Conservation (phyloP, 306 rosid species). For the Lathyrus oleraceus region DNA sequence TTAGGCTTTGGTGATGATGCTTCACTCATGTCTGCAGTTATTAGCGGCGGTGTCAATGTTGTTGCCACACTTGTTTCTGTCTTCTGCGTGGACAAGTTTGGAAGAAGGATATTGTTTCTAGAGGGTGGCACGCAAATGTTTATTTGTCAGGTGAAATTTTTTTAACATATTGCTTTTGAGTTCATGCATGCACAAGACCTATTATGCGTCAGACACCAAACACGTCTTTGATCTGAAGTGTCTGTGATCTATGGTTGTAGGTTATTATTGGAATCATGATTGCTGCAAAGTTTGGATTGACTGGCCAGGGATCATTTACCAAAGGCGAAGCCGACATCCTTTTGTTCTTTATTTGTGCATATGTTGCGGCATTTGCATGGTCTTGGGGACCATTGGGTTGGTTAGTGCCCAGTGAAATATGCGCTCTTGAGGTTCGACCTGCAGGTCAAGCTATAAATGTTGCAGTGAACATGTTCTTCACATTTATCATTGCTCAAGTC, state of each 20-base stretch:
- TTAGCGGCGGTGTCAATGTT: conserved; percentile 33
- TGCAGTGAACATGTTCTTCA: conserved; percentile 56
- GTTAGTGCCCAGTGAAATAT: conserved; percentile 66
- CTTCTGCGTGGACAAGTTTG: conserved; percentile 26
- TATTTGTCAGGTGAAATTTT: conserved; percentile 34
- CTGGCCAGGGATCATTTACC: conserved; percentile 49
- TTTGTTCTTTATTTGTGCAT: conserved; percentile 50
- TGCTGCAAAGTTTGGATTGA: conserved; percentile 37
- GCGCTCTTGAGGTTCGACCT: conserved; percentile 56
- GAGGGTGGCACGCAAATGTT: conserved; percentile 38
- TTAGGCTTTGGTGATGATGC: conserved; percentile 35
- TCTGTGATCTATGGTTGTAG: conserved; percentile 13
- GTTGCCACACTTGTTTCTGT: conserved; percentile 36
- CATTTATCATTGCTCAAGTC: conserved; percentile 49
- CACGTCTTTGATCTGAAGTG: too few relatives aligned
- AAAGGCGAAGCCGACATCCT: conserved; percentile 29
- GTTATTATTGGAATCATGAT: conserved; percentile 42
- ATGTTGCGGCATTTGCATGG: conserved; percentile 74
- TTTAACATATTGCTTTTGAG: not conserved
- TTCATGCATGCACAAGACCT: not conserved
- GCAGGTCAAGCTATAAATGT: conserved; percentile 65
- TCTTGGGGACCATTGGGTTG: conserved; percentile 77
- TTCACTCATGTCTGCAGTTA: conserved; percentile 40
- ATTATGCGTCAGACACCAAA: too few relatives aligned
- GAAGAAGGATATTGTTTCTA: conserved; percentile 35